These are phyloP conservation scores for Amanita phalloides DNA, from an alignment of 768 basidiomycete species.

Conservation along the genomic window DNA sequence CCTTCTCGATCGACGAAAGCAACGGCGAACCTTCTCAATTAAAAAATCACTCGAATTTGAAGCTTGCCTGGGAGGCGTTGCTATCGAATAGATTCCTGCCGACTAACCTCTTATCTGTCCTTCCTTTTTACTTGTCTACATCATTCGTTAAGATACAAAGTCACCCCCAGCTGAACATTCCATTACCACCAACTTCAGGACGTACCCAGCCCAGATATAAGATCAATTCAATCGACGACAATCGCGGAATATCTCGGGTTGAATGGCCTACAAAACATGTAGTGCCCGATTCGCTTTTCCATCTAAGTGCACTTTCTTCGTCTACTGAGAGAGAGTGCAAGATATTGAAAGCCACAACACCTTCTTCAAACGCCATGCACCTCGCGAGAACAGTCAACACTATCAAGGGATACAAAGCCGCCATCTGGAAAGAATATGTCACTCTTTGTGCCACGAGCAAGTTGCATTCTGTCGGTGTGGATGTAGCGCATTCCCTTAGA, in stretches of 20 bases:
- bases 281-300: not conserved
- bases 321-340: not conserved
- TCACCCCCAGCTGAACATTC: conserved; percentile 36
- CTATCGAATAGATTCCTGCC: conserved; percentile 46
- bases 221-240: not conserved
- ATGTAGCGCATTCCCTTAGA: conserved; percentile 24
- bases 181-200: conserved; percentile 35
- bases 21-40: conserved; percentile 23
- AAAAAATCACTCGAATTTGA: conserved; percentile 43
- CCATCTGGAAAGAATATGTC: conserved; percentile 56
- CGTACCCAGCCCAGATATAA: not conserved
- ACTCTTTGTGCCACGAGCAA: conserved; percentile 31
- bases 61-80: conserved; percentile 61
- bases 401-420: conserved; percentile 55
- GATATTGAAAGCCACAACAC: not conserved
- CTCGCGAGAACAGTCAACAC: conserved; percentile 47
- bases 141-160: conserved; percentile 41
- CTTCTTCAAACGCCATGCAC: conserved; percentile 48
- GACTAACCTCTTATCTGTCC: conserved; percentile 40
- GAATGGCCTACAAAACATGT: not conserved
- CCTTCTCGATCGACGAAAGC: not conserved
- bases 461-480: conserved; percentile 24
- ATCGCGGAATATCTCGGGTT: not conserved
- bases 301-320: not conserved
- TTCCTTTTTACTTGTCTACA: conserved; percentile 58